Base-by-base conservation (phyloP, 2,329 filamentous ascomycete genomes). In the Botrytis pseudocinerea region DNA sequence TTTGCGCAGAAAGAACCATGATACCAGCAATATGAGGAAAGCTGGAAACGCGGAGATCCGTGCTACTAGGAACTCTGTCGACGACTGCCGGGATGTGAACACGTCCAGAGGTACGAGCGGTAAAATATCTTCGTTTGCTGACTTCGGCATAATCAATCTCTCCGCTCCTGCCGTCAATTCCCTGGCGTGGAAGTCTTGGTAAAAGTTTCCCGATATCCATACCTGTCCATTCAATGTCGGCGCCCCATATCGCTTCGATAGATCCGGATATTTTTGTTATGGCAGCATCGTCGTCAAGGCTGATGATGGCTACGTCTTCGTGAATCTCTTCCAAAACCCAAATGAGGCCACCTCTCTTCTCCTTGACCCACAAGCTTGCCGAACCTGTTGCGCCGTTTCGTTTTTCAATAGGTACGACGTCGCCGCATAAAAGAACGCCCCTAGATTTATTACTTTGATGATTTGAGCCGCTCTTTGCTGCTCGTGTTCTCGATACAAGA, bases 321-420 rank as follows among this genome's bases (percentile, higher is more conserved):
- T 95, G 93, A 74, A 99, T 98, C 83, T 99, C 96, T 82, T 99
- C 96, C 2, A 99, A 84, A 14, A 99, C 96, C 96, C 96, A 99
- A 74, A 99, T 98, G 74, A 99, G 84, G 16, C 95, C 95, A 70
- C 94, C 91, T 66, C 92, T 89, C 83, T 99, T 99, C 82, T 99
- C 96, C 84, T 99, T 99, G 5, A 99, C 96, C 96, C 96, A 99
- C 57, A 99, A 85, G 82, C 95, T 98, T 54, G 96, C 96, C 73
- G 96, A 95, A 2, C 96, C 96, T 7, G 92, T 95, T 18, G 92
- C 89, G 6, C 96, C 96, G 79, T 99, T 97, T 74, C 96, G 90
- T 83, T 98, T 99, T 81, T 95, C 93, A 74, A 99, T 99, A 0
- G 96, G 96, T 28, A 99, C 94, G n/a, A 99, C 95, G 81, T 99